Base-by-base conservation (phyloP, 2,329 filamentous ascomycete genomes). In the Bertia moriformis region DNA sequence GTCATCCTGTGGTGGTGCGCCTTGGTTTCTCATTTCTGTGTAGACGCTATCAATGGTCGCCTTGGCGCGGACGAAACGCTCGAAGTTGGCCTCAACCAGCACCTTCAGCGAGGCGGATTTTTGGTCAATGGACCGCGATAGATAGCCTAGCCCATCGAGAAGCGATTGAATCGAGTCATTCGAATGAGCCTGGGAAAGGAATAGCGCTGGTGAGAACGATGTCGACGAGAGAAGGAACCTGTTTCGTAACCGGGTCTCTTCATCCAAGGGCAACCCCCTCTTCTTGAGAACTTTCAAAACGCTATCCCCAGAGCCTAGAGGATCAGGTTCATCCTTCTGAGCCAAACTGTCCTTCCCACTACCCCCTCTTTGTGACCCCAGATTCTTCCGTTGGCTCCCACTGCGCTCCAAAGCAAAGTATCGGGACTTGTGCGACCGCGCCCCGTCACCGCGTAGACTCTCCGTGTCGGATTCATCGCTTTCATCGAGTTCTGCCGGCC, bases 41-140 rank as follows among this genome's bases (percentile, higher is more conserved):
- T 85, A 85, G 24, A 85, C 80, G 51, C 78, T 79, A 54, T 85
- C 80, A 41, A 85, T 84, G 2, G 78, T 83, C 19, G 78, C 74
- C 57, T 85, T 85, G 18, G 80, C 80, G 38, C 74, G 69, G 13
- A 85, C 80, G 56, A 85, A 85, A 44, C 78, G 75, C 53, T 85
- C 80, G 49, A 85, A 85, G 52, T 85, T 85, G 40, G 75, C 78
- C 53, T 84, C 80, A 7, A 85, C 80, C 33, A 85, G 63, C 3
- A 80, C 71, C 51, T 84, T 85, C 43, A 85, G 62, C 4, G 78
- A 82, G 1, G 78, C 79, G 1, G 78, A 83, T 53, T 85, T 84
- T 54, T 83, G 74, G 48, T 84, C 80, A 45, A 85, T 85, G 3
- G 78, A 83, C 39, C 65, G 66, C 15, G 77, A 79, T 17, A 85